These are phyloP conservation scores for Megacollybia platyphylla DNA, from an alignment of 1,284 basidiomycete genomes.

Conservation along the genomic window DNA sequence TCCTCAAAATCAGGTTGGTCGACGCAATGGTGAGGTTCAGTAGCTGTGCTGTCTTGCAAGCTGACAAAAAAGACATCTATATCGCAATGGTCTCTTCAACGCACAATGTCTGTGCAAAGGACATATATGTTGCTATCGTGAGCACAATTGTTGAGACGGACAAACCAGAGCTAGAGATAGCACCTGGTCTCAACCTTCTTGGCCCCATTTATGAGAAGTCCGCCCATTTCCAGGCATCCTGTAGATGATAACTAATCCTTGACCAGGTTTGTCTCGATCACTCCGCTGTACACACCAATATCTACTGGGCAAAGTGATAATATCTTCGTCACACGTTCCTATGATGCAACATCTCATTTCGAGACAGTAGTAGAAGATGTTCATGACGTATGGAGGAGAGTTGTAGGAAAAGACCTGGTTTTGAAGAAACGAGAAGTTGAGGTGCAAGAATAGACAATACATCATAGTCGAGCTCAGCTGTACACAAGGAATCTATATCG, in stretches of 20 bases:
- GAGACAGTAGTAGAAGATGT: constrained; percentile 97
- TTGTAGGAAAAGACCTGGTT: constrained; percentile 63
- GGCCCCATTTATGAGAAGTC: constrained; percentile 94
- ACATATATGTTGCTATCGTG: constrained; percentile 93
- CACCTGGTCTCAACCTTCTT: constrained; percentile 83
- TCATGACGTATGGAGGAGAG: constrained; percentile 84
- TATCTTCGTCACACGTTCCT: constrained; percentile 95
- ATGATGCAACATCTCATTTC: constrained; percentile 98
- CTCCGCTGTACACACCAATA: constrained; percentile 84
- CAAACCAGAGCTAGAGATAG: constrained; percentile 87
- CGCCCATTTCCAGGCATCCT: constrained; percentile 15
- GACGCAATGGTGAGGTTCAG: constrained; percentile 74
- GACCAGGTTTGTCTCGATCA: constrained; percentile 79
- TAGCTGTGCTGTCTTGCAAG: constrained; percentile 6
- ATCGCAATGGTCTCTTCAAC: constrained; percentile 94
- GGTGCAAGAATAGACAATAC: constrained; percentile 34
- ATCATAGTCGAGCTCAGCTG: constrained; percentile 1
- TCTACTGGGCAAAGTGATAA: constrained; percentile 72
- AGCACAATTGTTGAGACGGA: constrained; percentile 97
- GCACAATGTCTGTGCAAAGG: constrained; percentile 95
- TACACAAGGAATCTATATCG: background rate
- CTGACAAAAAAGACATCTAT: constrained; percentile 74
- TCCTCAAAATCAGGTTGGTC: constrained; percentile 93
- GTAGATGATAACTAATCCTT: constrained; percentile 4
- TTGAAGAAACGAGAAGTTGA: constrained; percentile 77